phyloP scores from a whole-genome alignment of 768 basidiomycete genomes.

The Leccinum disarticulatum region DNA sequence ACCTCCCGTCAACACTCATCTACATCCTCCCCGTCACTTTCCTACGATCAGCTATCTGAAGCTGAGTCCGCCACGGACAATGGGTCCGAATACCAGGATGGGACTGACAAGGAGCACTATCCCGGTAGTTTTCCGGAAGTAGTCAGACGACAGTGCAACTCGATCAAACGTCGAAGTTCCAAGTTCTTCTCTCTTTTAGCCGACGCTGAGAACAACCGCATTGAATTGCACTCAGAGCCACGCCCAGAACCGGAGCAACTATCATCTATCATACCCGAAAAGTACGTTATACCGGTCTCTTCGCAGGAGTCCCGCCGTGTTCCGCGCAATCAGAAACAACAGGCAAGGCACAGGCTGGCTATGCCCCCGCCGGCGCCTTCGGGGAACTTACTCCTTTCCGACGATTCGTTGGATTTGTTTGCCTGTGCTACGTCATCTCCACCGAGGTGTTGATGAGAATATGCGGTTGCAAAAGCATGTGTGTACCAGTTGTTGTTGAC shows the following conservation, averaged over 20 bases:
- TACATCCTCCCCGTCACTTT: constrained; percentile 11
- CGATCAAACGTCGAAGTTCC: constrained; percentile 21
- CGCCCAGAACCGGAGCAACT: constrained; percentile 1
- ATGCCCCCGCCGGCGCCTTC: background rate
- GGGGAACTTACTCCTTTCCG: constrained; percentile 35
- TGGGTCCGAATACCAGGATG: constrained; percentile 24
- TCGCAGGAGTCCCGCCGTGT: constrained; percentile 7
- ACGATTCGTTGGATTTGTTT: constrained; percentile 53
- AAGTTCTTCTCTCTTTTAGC: constrained; percentile 42
- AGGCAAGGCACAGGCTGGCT: constrained; percentile 2
- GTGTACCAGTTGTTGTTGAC: background rate
- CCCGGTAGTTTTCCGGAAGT: constrained; percentile 6
- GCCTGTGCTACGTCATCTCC: constrained; percentile 36
- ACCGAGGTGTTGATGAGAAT: constrained; percentile 14
- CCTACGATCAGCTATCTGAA: constrained; percentile 13
- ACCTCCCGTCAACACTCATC: background rate
- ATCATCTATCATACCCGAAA: constrained; percentile 19
- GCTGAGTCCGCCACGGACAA: constrained; percentile 19
- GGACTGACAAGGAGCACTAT: constrained; percentile 22
- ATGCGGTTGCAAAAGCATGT: background rate
- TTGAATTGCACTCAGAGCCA: constrained; percentile 33
- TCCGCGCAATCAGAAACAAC: constrained; percentile 12
- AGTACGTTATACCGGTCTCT: constrained; percentile 5
- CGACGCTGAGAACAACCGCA: constrained; percentile 39
- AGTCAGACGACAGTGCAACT: constrained; percentile 8